These are phyloP conservation scores for Adiantum capillusveneris DNA, from an alignment of 75 land plant genomes.

Conservation along the genomic window DNA sequence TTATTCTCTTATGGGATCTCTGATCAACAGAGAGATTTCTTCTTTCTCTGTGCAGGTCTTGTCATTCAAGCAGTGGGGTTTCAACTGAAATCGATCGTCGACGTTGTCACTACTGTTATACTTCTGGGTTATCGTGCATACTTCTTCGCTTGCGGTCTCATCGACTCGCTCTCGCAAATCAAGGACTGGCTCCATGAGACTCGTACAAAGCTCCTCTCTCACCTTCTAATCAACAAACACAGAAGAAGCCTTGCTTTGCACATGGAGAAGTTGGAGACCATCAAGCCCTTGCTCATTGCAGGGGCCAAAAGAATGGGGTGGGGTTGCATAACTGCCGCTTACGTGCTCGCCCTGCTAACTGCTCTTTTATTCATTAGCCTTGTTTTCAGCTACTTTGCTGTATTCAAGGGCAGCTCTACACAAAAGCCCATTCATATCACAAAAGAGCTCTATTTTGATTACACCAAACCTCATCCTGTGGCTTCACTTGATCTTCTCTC, in stretches of 20 bases:
- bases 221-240: too few species aligned
- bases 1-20: too few species aligned
- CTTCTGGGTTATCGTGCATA: background rate
- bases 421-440: constrained; percentile 44
- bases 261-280: too few species aligned
- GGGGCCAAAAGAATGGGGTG: constrained; percentile 16
- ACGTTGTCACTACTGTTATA: constrained; percentile 16
- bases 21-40: background rate
- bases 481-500: constrained; percentile 37
- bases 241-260: too few species aligned
- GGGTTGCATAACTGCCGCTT: constrained; percentile 39
- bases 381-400: too few species aligned
- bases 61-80: constrained; percentile 26
- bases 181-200: too few species aligned
- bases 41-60: constrained; percentile 13
- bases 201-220: too few species aligned
- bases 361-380: background rate
- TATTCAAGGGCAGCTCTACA: constrained; percentile 10
- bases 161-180: too few species aligned
- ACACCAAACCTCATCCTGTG: constrained; percentile 45
- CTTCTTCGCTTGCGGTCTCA: background rate
- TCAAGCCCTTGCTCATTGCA: constrained; percentile 15
- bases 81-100: constrained; percentile 25
- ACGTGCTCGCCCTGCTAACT: constrained; percentile 27
- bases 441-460: constrained; percentile 53